Conservation (phyloP, 228 moss, liverwort and hornwort genomes). For the Sphagnum fallax region DNA sequence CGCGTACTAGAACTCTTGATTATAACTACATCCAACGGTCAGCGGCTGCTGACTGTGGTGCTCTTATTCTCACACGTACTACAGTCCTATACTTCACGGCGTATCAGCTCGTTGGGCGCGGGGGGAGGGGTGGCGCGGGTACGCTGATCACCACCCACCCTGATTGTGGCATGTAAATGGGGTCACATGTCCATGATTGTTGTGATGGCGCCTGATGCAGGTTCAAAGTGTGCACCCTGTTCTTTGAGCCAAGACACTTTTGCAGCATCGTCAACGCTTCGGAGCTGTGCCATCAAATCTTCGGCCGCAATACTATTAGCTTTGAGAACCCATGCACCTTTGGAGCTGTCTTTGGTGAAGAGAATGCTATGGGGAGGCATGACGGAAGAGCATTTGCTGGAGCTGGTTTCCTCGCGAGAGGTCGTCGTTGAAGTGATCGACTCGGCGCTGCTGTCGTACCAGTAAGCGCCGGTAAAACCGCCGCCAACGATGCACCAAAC, state of each 20-base stretch:
- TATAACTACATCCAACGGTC: no score
- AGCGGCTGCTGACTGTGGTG: no score
- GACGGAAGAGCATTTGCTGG: not conserved
- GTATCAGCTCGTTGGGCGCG: no score
- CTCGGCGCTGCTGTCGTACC: not conserved
- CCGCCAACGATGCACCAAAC: constrained; percentile 10
- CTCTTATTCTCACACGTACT: no score
- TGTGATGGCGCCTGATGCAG: no score
- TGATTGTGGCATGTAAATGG: no score
- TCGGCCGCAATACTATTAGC: not conserved
- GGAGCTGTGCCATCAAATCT: not conserved
- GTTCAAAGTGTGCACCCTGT: not conserved
- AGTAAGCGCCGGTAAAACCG: constrained; percentile 2
- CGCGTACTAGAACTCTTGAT: no score
- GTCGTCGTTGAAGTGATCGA: no score
- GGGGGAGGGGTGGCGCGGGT: no score
- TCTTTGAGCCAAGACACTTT: constrained; percentile 16
- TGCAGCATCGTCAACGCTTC: not conserved
- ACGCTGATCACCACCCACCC: no score
- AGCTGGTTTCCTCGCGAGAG: not conserved
- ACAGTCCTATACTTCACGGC: no score
- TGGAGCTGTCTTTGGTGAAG: not conserved
- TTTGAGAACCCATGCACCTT: not conserved
- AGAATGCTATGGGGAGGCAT: not conserved
- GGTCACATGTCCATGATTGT: no score